Evolutionary conservation across 495 filamentous ascomycete genomes (phyloP).

Genomic region (Rusavskia elegans): DNA sequence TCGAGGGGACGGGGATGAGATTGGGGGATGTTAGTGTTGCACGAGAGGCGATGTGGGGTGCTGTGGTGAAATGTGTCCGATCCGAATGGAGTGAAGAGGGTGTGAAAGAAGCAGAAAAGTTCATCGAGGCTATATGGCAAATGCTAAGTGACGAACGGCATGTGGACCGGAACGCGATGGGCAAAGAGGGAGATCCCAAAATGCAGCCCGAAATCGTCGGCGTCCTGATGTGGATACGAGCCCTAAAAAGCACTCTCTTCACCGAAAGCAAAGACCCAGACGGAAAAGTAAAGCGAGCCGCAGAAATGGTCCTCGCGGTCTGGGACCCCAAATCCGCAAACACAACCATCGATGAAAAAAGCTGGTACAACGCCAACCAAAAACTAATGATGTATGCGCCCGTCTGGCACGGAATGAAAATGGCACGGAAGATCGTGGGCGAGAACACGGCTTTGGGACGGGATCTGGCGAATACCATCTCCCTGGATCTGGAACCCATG

Average conservation of each 20-base stretch:
- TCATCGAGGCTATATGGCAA: slow-evolving; percentile 5
- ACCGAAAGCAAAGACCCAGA: slow-evolving; percentile 3
- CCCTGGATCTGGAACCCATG: slow-evolving; percentile 7
- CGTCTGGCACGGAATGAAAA: slow-evolving; percentile 9
- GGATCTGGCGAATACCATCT: slow-evolving; percentile 1
- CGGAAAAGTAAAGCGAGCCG: slow-evolving; percentile 6
- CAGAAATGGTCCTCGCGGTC: slow-evolving; percentile 1
- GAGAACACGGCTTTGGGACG: slow-evolving; percentile 1
- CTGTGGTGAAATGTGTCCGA: slow-evolving; percentile 1
- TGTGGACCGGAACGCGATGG: neutral
- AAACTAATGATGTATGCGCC: slow-evolving; percentile 7
- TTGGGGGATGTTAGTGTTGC: slow-evolving; percentile 5
- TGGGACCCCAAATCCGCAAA: slow-evolving; percentile 1
- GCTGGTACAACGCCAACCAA: slow-evolving; percentile 9
- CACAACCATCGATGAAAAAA: neutral
- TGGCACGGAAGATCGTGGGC: slow-evolving; percentile 7
- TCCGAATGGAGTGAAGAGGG: slow-evolving; percentile 4
- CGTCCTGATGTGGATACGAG: slow-evolving; percentile 7
- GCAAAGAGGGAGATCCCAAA: slow-evolving; percentile 2
- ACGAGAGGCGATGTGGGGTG: slow-evolving; percentile 11
- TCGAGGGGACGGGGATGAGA: slow-evolving; percentile 8
- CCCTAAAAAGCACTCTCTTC: neutral
- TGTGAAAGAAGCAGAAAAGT: slow-evolving; percentile 2
- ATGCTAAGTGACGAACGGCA: slow-evolving; percentile 8
- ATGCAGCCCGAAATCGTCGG: slow-evolving; percentile 8